Evolutionary conservation across 345 rosid genomes (phyloP), one percentile per base, ranked within the genome.

Genomic region (Mercurialis annua): DNA sequence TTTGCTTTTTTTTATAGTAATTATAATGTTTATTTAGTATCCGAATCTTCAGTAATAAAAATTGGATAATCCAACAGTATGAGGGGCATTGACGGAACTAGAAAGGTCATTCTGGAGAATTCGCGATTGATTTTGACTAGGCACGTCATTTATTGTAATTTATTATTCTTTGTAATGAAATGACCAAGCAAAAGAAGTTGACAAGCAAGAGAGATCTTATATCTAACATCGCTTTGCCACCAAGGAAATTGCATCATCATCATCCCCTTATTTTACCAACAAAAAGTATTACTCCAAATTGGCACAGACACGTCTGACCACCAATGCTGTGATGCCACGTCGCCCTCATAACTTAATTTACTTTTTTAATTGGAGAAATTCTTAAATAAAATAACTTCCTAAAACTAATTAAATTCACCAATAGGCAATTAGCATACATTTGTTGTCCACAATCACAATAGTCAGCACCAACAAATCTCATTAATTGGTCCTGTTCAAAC

Each of bases 251-350:
- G 26, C 21, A 17, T 1, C 20, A 20, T 1, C 21, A 17, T 1
- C 20, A 20, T 1, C 29, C 4, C 47, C 20, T 0, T 4, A 1
- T 31, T 6, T 15, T 44, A 10, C 49, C 15, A 44, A 44, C 49
- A 11, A 3, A 44, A 44, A 44, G 3, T 44, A 15, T 6, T 47
- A 47, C 14, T 40, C 14, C 14, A 40, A 1, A 7, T 7, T 7
- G 14, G 44, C 1, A 40, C 2, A 26, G 17, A 24, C 9, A 58
- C 74, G 64, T 52, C 33, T 0, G 21, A 0, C 2, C 0, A 43
- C 68, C 75, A 75, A 70, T 75, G n/a, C 20, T 0, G 65, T 26
- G n/a, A 43, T 23, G 52, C 51, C 71, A 69, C n/a, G 52, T 64
- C 26, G 4, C 9, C 6, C 11, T 53, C 33, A n/a, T n/a, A n/a